Percentiles rank a stretch among this genome's conserved stretches.
Evolutionary conservation across 2,329 filamentous ascomycete genomes (phyloP).

Genomic region (Xylaria sp.): DNA sequence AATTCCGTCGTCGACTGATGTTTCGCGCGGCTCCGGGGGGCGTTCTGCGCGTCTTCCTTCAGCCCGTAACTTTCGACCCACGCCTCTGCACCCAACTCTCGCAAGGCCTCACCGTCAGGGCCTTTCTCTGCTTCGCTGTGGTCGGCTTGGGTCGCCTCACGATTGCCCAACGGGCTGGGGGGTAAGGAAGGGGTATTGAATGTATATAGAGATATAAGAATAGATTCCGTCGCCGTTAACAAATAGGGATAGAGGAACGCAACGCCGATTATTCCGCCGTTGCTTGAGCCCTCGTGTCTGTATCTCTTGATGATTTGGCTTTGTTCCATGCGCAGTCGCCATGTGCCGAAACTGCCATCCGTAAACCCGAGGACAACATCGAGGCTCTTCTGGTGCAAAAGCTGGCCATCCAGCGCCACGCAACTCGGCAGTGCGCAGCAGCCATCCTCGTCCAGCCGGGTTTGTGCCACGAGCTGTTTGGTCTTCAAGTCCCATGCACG

Average conservation of each 20-base stretch:
- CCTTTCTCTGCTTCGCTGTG: background rate
- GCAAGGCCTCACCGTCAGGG: slow-evolving; percentile 3
- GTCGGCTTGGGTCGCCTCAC: too few relatives aligned
- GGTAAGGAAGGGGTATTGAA: slow-evolving; percentile 50
- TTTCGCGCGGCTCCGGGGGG: background rate
- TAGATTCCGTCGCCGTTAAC: slow-evolving; percentile 76
- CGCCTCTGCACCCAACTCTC: background rate
- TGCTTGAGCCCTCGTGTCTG: slow-evolving; percentile 64
- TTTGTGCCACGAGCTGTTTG: slow-evolving; percentile 62
- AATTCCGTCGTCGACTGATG: slow-evolving; percentile 18
- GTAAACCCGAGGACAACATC: slow-evolving; percentile 72
- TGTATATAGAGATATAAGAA: slow-evolving; percentile 77
- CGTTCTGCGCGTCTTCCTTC: slow-evolving; percentile 4
- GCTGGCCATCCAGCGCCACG: slow-evolving; percentile 67
- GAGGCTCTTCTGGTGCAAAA: slow-evolving; percentile 50
- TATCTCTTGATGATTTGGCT: slow-evolving; percentile 57
- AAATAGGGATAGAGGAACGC: slow-evolving; percentile 78
- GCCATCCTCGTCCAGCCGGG: slow-evolving; percentile 40
- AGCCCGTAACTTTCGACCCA: background rate
- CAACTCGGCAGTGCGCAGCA: slow-evolving; percentile 58
- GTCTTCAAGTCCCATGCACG: slow-evolving; percentile 78
- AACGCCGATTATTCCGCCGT: slow-evolving; percentile 70
- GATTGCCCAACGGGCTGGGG: too few relatives aligned
- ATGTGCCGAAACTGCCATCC: slow-evolving; percentile 75
- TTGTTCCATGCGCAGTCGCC: slow-evolving; percentile 58